Conservation (phyloP, 805 yeast species). For the Teunomyces barrocoloradensis region DNA sequence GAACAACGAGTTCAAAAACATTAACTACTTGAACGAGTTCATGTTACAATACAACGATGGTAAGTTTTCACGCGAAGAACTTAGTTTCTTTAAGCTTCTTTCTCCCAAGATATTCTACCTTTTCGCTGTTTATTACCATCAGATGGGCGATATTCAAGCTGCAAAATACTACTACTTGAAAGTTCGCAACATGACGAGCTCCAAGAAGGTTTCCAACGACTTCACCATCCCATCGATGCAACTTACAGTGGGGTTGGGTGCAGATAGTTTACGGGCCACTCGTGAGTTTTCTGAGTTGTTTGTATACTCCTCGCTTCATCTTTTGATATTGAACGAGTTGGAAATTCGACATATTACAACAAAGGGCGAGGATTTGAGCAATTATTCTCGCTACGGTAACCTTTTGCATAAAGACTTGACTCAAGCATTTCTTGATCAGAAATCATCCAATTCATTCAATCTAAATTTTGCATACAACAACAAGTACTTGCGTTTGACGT, state of each 20-base stretch:
- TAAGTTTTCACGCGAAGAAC: constrained; percentile 37
- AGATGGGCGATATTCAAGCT: constrained; percentile 29
- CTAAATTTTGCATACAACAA: constrained; percentile 16
- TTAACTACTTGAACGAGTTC: constrained; percentile 28
- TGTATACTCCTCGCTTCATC: constrained; percentile 28
- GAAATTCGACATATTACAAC: constrained; percentile 12
- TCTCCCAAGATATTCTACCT: constrained; percentile 39
- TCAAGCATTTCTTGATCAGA: constrained; percentile 11
- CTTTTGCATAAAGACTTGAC: constrained; percentile 14
- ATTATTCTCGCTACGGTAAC: constrained; percentile 11
- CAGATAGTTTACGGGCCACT: constrained; percentile 17
- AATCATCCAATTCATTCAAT: constrained; percentile 16
- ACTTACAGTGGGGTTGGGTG: constrained; percentile 22
- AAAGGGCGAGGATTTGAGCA: constrained; percentile 4
- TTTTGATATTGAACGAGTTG: constrained; percentile 24
- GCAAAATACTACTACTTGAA: constrained; percentile 41
- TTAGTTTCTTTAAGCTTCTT: constrained; percentile 30
- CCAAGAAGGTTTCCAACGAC: neutral
- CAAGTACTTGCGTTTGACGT: constrained; percentile 14
- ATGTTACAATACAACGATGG: constrained; percentile 35
- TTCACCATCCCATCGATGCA: neutral
- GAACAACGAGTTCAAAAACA: constrained; percentile 19
- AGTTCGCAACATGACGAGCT: constrained; percentile 22
- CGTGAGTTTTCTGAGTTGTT: constrained; percentile 26
- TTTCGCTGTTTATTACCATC: constrained; percentile 40